phyloP scores from a whole-genome alignment of 129 eudicot genomes.

The Tagetes patula region DNA sequence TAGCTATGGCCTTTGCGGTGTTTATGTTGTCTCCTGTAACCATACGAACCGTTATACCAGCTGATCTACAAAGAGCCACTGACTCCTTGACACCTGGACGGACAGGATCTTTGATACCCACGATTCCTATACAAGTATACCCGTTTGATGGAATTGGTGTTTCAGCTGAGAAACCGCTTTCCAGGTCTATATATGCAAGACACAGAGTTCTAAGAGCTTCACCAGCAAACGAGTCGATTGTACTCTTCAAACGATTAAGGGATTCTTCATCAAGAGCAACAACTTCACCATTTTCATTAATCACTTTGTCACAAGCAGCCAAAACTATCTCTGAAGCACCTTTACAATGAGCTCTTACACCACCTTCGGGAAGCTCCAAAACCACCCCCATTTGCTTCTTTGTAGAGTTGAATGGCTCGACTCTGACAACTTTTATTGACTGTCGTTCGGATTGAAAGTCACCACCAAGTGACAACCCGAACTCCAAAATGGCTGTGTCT shows the following conservation, averaged over 20 bases:
- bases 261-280: constrained; percentile 64
- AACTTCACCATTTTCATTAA: constrained; percentile 64
- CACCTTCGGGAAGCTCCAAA: constrained; percentile 77
- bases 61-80: constrained; percentile 89
- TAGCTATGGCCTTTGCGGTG: constrained; percentile 96
- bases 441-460: constrained; percentile 65
- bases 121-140: constrained; percentile 87
- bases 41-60: constrained; percentile 89
- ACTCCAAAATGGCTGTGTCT: constrained; percentile 78
- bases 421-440: constrained; percentile 49
- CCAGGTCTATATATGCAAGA: constrained; percentile 78
- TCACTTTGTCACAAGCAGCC: constrained; percentile 81
- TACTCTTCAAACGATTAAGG: constrained; percentile 45
- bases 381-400: constrained; percentile 96
- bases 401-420: constrained; percentile 96
- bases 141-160: constrained; percentile 71
- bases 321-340: constrained; percentile 94
- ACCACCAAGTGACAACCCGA: constrained; percentile 84
- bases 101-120: constrained; percentile 97
- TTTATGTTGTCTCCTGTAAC: constrained; percentile 96
- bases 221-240: constrained; percentile 70
- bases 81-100: constrained; percentile 98
- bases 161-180: constrained; percentile 54
- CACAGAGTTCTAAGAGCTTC: constrained; percentile 96
- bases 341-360: constrained; percentile 70